Base-by-base conservation (phyloP, 2,329 filamentous ascomycete genomes). In the Fusarium chlamydosporum region DNA sequence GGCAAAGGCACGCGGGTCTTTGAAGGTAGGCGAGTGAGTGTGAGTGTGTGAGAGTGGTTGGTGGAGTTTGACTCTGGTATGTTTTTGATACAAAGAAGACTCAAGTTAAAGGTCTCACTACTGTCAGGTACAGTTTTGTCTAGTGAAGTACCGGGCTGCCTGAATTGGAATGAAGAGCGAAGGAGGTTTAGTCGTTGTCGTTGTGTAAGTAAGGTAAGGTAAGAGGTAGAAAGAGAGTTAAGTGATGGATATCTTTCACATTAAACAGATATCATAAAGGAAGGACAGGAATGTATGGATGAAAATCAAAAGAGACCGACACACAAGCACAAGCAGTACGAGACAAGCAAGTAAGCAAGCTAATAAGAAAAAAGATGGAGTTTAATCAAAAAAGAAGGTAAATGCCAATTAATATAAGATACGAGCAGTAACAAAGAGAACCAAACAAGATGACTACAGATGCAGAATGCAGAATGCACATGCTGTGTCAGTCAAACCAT, bases 11-110 rank as follows among this genome's bases (percentile, higher is more conserved):
- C 50, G 56, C 57, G 23, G 46, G 60, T 20, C 61, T 60, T 52
- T 42, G 40, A 27, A 29, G 16, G 56, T 26, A 5, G 5, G 11
- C 16, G 43, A 23, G 29, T 29, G 29, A 20, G 40, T 27, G 29
- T 29, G 29, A 20, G 40, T 27, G n/a, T 18, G 10, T 27, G 42
- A 29, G 27, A 55, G 58, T 56, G 60, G 61, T 61, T 66, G 63
- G 55, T 48, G 48, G 55, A 50, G 61, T 47, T 47, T 27, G 13
- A 27, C 35, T 59, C 37, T 52, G 61, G 60, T 65, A 65, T 65
- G 61, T 65, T 61, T 67, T 52, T 62, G 64, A 67, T 57, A 66
- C 64, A 68, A 48, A 62, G 57, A 23, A 64, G 46, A 35, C 43
- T 56, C 33, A 40, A 27, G 20, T 46, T 45, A 47, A 42, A 50